These are phyloP conservation scores for Pisolithus albus DNA, from an alignment of 768 basidiomycete species.

Conservation along the genomic window DNA sequence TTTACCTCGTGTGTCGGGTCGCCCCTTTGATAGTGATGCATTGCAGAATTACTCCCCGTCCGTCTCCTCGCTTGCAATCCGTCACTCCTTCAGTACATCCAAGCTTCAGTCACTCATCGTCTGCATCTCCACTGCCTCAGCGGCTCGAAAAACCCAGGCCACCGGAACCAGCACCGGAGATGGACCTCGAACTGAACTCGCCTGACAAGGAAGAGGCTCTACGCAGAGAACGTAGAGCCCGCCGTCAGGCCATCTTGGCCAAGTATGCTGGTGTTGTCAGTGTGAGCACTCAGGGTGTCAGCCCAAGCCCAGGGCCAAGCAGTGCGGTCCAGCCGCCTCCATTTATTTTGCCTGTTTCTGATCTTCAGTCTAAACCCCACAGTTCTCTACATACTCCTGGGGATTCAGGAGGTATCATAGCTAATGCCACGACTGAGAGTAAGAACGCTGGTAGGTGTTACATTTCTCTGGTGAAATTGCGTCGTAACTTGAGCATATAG, in stretches of 20 bases:
- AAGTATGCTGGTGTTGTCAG: constrained; percentile 56
- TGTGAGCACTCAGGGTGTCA: constrained; percentile 33
- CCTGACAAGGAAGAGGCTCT: constrained; percentile 49
- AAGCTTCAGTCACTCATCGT: background rate
- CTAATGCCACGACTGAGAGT: constrained; percentile 7
- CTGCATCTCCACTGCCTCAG: constrained; percentile 17
- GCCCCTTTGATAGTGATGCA: constrained; percentile 9
- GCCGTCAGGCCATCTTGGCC: constrained; percentile 71
- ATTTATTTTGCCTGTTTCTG: constrained; percentile 52
- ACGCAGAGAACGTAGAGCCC: constrained; percentile 61
- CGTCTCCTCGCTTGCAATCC: constrained; percentile 22
- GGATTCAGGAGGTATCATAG: constrained; percentile 6
- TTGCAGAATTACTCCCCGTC: constrained; percentile 59
- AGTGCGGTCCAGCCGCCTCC: constrained; percentile 73
- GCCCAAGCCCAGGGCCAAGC: constrained; percentile 56
- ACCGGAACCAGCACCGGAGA: constrained; percentile 32
- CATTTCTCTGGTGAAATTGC: background rate
- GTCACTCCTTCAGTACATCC: background rate
- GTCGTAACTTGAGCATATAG: constrained; percentile 21
- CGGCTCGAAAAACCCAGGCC: constrained; percentile 12
- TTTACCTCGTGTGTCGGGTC: constrained; percentile 1
- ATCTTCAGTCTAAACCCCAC: constrained; percentile 52
- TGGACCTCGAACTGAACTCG: constrained; percentile 51
- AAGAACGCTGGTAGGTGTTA: constrained; percentile 18
- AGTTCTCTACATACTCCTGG: constrained; percentile 34